These are phyloP conservation scores for Boletus subparvulus DNA, from an alignment of 768 basidiomycete genomes.

Conservation along the genomic window DNA sequence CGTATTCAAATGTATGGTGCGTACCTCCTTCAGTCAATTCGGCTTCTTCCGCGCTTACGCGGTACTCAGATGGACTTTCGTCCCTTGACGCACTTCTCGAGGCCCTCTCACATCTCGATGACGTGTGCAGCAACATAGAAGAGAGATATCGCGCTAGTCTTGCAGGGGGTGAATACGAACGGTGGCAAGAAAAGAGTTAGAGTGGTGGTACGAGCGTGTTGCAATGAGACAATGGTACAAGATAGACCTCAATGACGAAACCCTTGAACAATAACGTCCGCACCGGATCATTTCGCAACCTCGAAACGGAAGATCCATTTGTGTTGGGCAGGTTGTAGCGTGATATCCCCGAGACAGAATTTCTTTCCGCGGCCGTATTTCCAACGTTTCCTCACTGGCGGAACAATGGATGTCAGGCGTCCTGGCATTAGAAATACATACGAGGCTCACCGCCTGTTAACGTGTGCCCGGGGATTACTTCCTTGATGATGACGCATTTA, in stretches of 20 bases:
- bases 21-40: constrained; percentile 31
- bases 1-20: constrained; percentile 99
- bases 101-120: constrained; percentile 76
- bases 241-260: not conserved
- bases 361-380: constrained; percentile 29
- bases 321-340: constrained; percentile 22
- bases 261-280: not conserved
- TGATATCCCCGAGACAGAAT: constrained; percentile 21
- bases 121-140: constrained; percentile 69
- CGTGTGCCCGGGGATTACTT: constrained; percentile 13
- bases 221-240: constrained; percentile 1
- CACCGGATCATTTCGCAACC: not conserved
- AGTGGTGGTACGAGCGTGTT: not conserved
- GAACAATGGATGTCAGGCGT: constrained; percentile 10
- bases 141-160: constrained; percentile 66
- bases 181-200: constrained; percentile 69
- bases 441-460: constrained; percentile 18
- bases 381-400: constrained; percentile 27
- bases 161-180: constrained; percentile 51
- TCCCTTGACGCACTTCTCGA: constrained; percentile 76
- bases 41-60: not conserved
- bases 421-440: not conserved
- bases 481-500: constrained; percentile 11
- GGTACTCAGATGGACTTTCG: constrained; percentile 73
- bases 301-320: constrained; percentile 30